Evolutionary conservation across 208 protist genomes (phyloP).

Genomic region (Vickermania ingenoplastis): DNA sequence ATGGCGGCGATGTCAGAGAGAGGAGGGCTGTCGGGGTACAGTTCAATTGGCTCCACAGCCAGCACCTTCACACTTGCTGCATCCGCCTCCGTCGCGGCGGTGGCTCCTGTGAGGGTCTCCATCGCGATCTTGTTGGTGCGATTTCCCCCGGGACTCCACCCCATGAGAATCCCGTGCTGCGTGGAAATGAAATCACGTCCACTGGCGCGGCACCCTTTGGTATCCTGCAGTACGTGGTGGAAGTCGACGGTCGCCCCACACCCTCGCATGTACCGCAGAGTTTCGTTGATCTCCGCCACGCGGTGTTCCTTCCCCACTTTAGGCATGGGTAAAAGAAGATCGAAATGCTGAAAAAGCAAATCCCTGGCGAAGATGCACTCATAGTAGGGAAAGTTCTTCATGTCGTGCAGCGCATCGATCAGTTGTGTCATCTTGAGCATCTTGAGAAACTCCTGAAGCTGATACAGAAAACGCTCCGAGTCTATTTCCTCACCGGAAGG

Average conservation of each 20-base stretch:
- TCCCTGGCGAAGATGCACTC: constrained; percentile 70
- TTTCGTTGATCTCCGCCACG: constrained; percentile 72
- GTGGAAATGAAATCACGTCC: constrained; percentile 74
- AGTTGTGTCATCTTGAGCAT: constrained; percentile 58
- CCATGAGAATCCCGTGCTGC: constrained; percentile 66
- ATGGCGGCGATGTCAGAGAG: constrained; percentile 71
- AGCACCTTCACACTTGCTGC: constrained; percentile 31
- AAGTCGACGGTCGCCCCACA: constrained; percentile 61
- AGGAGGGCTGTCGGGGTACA: constrained; percentile 61
- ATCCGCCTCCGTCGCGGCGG: constrained; percentile 22
- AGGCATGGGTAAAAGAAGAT: constrained; percentile 80
- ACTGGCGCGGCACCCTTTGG: constrained; percentile 46
- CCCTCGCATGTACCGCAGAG: constrained; percentile 78
- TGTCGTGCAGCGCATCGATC: constrained; percentile 69
- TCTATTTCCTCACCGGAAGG: constrained; percentile 62
- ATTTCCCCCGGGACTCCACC: constrained; percentile 29
- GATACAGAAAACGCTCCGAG: constrained; percentile 49
- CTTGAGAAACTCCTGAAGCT: constrained; percentile 53
- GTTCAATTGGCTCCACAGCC: constrained; percentile 54
- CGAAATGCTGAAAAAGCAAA: constrained; percentile 70
- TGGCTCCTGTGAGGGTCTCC: constrained; percentile 33
- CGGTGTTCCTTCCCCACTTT: constrained; percentile 75
- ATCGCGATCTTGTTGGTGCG: constrained; percentile 66
- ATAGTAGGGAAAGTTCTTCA: constrained; percentile 76
- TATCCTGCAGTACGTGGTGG: constrained; percentile 71